phyloP scores from a whole-genome alignment of 805 yeast species.

The Cyberlindnera japonica region DNA sequence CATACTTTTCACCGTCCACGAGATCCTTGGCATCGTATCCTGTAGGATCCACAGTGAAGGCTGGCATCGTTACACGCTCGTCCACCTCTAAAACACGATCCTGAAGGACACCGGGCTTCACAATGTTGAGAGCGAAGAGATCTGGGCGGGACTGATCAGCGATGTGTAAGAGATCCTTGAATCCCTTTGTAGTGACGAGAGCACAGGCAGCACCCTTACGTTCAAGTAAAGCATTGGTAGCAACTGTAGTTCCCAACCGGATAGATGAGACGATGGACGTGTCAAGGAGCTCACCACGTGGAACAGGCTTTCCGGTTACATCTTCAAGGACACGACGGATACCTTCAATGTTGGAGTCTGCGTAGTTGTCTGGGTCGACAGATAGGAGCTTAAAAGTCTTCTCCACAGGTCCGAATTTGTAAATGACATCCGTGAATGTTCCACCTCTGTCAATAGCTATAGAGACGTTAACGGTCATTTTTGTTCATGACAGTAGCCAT shows the following conservation, averaged over 20 bases:
- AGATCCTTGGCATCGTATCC: constrained; percentile 29
- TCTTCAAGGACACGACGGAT: constrained; percentile 43
- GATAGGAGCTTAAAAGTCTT: constrained; percentile 42
- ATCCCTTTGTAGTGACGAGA: constrained; percentile 47
- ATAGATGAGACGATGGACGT: constrained; percentile 38
- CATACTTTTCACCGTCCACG: constrained; percentile 35
- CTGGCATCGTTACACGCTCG: constrained; percentile 59
- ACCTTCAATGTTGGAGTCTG: constrained; percentile 50
- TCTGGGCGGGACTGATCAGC: constrained; percentile 53
- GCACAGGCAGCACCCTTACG: constrained; percentile 49
- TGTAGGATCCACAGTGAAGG: constrained; percentile 45
- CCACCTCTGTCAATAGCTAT: constrained; percentile 21
- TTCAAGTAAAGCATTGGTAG: constrained; percentile 51
- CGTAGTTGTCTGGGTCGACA: constrained; percentile 44
- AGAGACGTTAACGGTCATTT: constrained; percentile 16
- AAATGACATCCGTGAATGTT: constrained; percentile 19
- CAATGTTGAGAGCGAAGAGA: constrained; percentile 46
- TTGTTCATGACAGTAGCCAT: not conserved
- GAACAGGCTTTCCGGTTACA: constrained; percentile 33
- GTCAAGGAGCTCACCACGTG: constrained; percentile 31
- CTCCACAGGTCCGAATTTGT: constrained; percentile 13
- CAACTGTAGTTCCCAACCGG: constrained; percentile 49
- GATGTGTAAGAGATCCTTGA: constrained; percentile 46
- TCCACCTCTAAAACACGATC: constrained; percentile 43
- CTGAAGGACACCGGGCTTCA: constrained; percentile 44